Percentiles rank a stretch among this genome's conserved stretches.
Evolutionary conservation across 495 filamentous ascomycete genomes (phyloP).

Genomic region (Aspergillus nanangensis): DNA sequence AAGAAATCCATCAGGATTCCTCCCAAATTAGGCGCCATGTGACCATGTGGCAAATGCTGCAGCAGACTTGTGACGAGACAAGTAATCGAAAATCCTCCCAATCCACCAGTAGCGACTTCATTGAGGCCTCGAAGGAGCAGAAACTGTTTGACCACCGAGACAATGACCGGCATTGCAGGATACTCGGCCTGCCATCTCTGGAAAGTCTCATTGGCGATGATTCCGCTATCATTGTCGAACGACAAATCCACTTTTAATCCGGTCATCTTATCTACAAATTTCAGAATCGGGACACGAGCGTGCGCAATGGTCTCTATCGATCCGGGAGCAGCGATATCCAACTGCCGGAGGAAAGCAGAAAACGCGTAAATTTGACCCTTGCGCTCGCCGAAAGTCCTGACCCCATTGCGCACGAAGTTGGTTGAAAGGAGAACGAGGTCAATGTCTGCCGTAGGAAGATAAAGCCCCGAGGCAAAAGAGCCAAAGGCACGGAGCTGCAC

Average conservation of each 20-base stretch:
- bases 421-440: constrained; percentile 82
- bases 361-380: constrained; percentile 49
- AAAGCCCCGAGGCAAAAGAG: constrained; percentile 85
- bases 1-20: constrained; percentile 80
- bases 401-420: constrained; percentile 43
- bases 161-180: constrained; percentile 77
- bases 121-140: constrained; percentile 83
- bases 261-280: constrained; percentile 72
- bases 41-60: constrained; percentile 65
- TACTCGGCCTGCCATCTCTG: constrained; percentile 69
- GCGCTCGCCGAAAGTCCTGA: constrained; percentile 38
- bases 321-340: constrained; percentile 43
- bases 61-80: constrained; percentile 88
- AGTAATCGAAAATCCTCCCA: constrained; percentile 92
- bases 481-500: constrained; percentile 72
- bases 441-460: constrained; percentile 89
- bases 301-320: constrained; percentile 59
- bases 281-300: constrained; percentile 90
- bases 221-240: constrained; percentile 83
- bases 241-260: constrained; percentile 82
- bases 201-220: constrained; percentile 76
- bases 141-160: constrained; percentile 88
- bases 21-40: constrained; percentile 64
- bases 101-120: constrained; percentile 81
- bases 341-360: constrained; percentile 39